Base-by-base conservation (phyloP, 2,329 filamentous ascomycete species). In the Cladosporium sp. region DNA sequence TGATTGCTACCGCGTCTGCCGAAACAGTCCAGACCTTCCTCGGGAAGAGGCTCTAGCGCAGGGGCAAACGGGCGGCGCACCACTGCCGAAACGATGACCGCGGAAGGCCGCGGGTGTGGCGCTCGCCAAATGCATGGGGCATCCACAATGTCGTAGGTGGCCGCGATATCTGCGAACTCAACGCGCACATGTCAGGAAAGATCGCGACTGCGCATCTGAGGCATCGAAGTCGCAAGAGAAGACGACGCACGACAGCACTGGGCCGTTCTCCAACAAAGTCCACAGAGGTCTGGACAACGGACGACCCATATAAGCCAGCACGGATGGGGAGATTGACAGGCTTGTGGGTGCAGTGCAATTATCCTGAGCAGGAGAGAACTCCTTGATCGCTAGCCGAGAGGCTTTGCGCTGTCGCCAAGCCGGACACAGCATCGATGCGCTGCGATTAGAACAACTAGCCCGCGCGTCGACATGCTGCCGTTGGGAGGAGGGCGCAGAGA, bases 31-130 rank as follows among this genome's bases (percentile, higher is more conserved):
- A 50, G 43, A 30, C 47, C 47, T 37, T 36, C 30, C 19, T 50
- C 45, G 47, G 25, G 30, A 28, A 50, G n/a, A 50, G 47, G 47
- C 14, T 50, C 47, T 50, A 50, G 47, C 47, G 47, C 47, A 50
- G 47, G 47, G 47, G 47, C 30, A 30, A 50, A 12, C 28, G 47
- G 47, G 28, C 28, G 47, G 30, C 30, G 47, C 47, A 50, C 17
- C n/a, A 19, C 25, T 14, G 30, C 47, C 47, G 47, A 50, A 50
- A 50, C 47, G 47, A 30, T 50, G 47, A 40, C 38, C 15, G 38
- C 38, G 38, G 38, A 40, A 40, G 38, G 47, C n/a, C 47, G 8
- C 47, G 47, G 47, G n/a, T 20, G 47, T 50, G 47, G 47, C 47
- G 47, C 47, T 50, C 47, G 47, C 47, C 47, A 50, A 50, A 50